phyloP scores from a whole-genome alignment of 805 yeast genomes.

The Wickerhamomyces ciferrii region DNA sequence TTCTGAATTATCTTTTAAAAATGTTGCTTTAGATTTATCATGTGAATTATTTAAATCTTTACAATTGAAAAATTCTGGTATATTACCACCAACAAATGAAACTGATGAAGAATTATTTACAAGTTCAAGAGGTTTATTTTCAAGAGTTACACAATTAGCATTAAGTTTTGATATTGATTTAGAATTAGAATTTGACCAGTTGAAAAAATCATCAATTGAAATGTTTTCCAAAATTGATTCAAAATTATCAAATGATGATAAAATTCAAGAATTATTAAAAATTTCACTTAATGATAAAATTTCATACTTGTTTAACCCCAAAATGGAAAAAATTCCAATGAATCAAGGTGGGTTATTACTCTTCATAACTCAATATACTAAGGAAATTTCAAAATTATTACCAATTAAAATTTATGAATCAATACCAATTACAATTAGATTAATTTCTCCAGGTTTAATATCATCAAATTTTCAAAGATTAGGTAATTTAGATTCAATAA shows the following conservation, averaged over 20 bases:
- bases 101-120: conserved; percentile 16
- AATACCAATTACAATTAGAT: conserved; percentile 36
- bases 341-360: conserved; percentile 29
- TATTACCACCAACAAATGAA: conserved; percentile 1
- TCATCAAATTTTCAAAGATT: conserved; percentile 16
- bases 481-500: conserved; percentile 22
- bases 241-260: conserved; percentile 25
- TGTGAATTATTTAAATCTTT: conserved; percentile 20
- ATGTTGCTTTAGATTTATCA: conserved; percentile 22
- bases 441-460: conserved; percentile 33
- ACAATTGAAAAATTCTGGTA: conserved; percentile 10
- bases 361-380: conserved; percentile 19
- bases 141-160: conserved; percentile 45
- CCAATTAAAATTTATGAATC: conserved; percentile 21
- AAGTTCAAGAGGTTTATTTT: conserved; percentile 28
- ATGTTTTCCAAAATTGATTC: conserved; percentile 35
- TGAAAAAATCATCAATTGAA: conserved; percentile 29
- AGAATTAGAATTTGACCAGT: conserved; percentile 29
- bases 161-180: conserved; percentile 64
- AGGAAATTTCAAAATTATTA: conserved; percentile 8
- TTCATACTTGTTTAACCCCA: conserved; percentile 21
- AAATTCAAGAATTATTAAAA: conserved; percentile 30
- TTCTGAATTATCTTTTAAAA: conserved; percentile 33
- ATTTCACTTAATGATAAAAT: conserved; percentile 30
- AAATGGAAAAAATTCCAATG: conserved; percentile 23